Evolutionary conservation across 2,329 filamentous ascomycete species (phyloP), one percentile per base, ranked within the genome.

Genomic region (Talaromyces verruculosus): DNA sequence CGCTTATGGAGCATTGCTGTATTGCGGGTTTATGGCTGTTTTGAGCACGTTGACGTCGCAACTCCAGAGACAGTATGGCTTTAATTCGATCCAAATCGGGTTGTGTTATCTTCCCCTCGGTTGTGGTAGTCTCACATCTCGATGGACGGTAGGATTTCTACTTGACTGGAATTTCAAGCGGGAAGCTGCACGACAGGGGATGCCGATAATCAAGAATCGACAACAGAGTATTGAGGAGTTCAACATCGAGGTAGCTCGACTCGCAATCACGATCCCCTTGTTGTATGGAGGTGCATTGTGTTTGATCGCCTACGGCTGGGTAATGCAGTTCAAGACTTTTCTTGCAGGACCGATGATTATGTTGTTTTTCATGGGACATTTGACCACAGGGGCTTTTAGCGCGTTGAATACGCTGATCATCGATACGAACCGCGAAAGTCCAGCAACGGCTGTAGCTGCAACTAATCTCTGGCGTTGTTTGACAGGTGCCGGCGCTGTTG

Each of bases 21-120:
- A 64, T 39, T 33, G 28, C 5, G 64, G 64, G n/a, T 39, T 39
- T n/a, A 64, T 67, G 39, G 30, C 57, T 15, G 25, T 62, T 15
- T 22, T 67, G 17, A 67, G 60, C n/a, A 77, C 80, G 1, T 75
- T 76, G 2, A 77, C 79, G 2, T 75, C 79, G 0, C 70, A 75
- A 0, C 75, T 76, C 11, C 78, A 78, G 49, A 67, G 71, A 7
- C 68, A 72, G 0, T 83, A 82, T 66, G 73, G 72, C 15, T 75
- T 81, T 55, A 71, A 78, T 49, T 75, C 80, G 17, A 72, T 82
- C n/a, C 75, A 80, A 10, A 72, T 81, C 6, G 77, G 77, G 0
- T 72, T 83, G 3, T 77, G 76, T 63, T 82, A 80, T 67, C 75
- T 83, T 8, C 79, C 81, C 0, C 74, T 80, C 5, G 80, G 79